phyloP scores from a whole-genome alignment of 768 basidiomycete genomes.

The Porpolomopsis calyptriformis region DNA sequence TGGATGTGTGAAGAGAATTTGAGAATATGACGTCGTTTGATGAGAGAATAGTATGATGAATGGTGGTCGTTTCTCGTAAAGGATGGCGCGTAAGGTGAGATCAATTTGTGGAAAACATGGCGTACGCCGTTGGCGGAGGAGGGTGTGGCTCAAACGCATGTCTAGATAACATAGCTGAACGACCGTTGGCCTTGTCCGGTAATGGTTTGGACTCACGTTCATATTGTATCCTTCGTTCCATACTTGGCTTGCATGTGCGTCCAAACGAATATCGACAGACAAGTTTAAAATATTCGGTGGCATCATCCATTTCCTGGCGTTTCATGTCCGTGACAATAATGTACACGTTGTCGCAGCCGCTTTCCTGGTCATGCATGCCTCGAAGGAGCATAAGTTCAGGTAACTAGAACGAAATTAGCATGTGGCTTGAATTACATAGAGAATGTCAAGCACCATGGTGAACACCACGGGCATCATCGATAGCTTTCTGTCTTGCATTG shows the following conservation, averaged over 20 bases:
- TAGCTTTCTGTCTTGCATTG: constrained; percentile 60
- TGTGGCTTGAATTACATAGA: constrained; percentile 6
- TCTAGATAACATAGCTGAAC: constrained; percentile 28
- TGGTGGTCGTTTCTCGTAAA: constrained; percentile 65
- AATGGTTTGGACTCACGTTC: constrained; percentile 43
- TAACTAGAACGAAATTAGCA: constrained; percentile 31
- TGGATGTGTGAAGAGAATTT: constrained; percentile 68
- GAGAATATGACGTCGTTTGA: constrained; percentile 71
- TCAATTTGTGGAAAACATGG: constrained; percentile 80
- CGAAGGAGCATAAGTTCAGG: constrained; percentile 72
- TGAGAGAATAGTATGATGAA: constrained; percentile 73
- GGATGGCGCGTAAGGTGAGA: constrained; percentile 62
- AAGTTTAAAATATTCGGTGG: constrained; percentile 68
- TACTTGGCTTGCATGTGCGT: constrained; percentile 51
- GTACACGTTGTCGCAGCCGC: constrained; percentile 67
- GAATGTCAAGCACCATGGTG: constrained; percentile 48
- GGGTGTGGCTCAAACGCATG: constrained; percentile 57
- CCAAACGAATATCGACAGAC: constrained; percentile 58
- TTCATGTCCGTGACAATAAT: constrained; percentile 75
- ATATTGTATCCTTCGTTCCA: constrained; percentile 55
- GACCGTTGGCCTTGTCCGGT: neutral
- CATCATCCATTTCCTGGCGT: constrained; percentile 71
- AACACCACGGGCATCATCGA: constrained; percentile 76
- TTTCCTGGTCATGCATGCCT: constrained; percentile 58
- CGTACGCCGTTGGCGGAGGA: constrained; percentile 58